Base-by-base conservation (phyloP, 352 stramenopile genomes). In the Phytopythium boreale region DNA sequence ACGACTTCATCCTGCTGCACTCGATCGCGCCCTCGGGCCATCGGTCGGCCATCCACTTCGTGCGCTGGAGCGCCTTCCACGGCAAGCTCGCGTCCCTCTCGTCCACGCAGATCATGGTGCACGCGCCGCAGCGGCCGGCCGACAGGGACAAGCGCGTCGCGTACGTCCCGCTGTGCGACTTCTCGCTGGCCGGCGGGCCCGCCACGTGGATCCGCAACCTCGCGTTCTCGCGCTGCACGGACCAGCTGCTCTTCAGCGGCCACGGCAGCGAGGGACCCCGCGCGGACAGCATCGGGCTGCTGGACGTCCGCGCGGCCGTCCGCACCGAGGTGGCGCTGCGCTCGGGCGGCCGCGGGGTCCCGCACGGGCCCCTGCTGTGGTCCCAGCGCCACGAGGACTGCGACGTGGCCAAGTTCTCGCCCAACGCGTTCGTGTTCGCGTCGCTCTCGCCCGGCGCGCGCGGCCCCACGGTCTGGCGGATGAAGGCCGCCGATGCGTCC, bases 1-100 rank as follows among this genome's bases (percentile, higher is more conserved):
- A 90, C 50, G 84, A 95, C 73, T 95, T 95, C 69, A 82, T 89
- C n/a, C 71, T 95, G 37, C 65, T 93, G 31, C 67, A 77, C 19
- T 78, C 74, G 49, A 82, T 95, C 60, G 66, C 79, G 53, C 72
- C 75, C 19, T 78, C 84, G 20, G 80, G 80, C 63, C 84, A 95
- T 61, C 62, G 64, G 17, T 68, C 71, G 63, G 71, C 80, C 51
- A 79, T 95, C 58, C 61, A 70, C 8, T 83, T 87, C 56, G 78
- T 91, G 60, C 84, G 83, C 56, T 95, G 84, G 84, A 91, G 80
- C 71, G 66, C 77, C 1, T 91, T 90, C 63, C 86, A 92, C 63
- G 84, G 72, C 47, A 89, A 88, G 50, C 55, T 95, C n/a, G 82
- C 77, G 27, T 92, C 86, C 46, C 73, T 95, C 62, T 95, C 86